Base-by-base conservation (phyloP, 306 rosid species). In the Trichosanthes cucumerina region DNA sequence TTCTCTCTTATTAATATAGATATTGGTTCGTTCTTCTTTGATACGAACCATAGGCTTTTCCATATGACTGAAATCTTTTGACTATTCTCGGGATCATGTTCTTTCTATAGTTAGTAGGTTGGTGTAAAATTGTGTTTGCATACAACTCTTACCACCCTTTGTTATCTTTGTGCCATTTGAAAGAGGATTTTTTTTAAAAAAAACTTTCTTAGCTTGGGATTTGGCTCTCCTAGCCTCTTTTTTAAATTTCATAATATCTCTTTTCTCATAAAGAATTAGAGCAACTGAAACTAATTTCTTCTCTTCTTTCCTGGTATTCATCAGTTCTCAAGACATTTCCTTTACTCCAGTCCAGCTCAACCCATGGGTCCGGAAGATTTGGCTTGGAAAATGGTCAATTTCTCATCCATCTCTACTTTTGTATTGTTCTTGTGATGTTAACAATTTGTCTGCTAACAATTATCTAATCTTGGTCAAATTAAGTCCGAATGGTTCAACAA, bases 301-400 rank as follows among this genome's bases (percentile, higher is more conserved):
- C 33, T 60, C 75, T 39, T 65, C 60, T 34, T 16, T 33, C 69
- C 7, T 47, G 57, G 23, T 76, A 44, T 85, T 23, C 10, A 84
- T 65, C 90, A 95, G 98, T 89, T 87, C 80, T 88, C 97, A 0
- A 91, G 92, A 82, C 97, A 95, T 85, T 92, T 95, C 84, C 76
- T 95, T 72, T 95, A 86, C 80, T 92, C 97, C 54, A 88, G 84
- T 84, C 98, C 98, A 41, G 97, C 98, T 80, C 97, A 87, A 86
- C 93, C 93, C 1, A 79, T 95, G 91, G 98, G 98, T 82, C 92
- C 97, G 18, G 98, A 92, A 91, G 97, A 95, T 85, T 85, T 95
- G 88, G 92, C 80, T 78, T 95, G 98, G 98, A 91, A 88, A 91
- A 92, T 95, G 98, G 98, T 95, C 85, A 50, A 92, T 80, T 50